phyloP scores from a whole-genome alignment of 371 early-diverging fungal species.

The Syncephalis fuscata region DNA sequence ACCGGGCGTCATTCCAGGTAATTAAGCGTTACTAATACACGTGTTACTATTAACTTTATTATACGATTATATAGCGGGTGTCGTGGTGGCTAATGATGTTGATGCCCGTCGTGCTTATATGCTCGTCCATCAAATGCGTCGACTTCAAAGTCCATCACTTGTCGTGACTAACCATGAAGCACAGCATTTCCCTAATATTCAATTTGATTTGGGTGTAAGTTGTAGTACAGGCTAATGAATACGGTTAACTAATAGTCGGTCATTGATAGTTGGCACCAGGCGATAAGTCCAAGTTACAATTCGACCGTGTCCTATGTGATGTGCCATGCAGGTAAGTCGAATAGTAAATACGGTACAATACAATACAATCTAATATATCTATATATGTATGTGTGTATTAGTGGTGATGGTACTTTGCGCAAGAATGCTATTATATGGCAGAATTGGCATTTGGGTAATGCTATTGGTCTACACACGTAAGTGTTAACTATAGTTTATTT shows the following conservation, averaged over 20 bases:
- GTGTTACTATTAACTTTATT: neutral
- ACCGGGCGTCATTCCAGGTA: conserved; percentile 38
- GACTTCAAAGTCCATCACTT: conserved; percentile 79
- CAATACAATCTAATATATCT: neutral
- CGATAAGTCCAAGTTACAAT: conserved; percentile 26
- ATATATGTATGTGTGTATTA: conserved; percentile 7
- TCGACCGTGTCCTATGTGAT: conserved; percentile 96
- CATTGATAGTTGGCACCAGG: neutral
- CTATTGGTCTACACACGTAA: conserved; percentile 64
- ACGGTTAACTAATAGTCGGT: neutral
- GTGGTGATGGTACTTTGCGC: conserved; percentile 97
- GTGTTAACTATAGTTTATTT: conserved; percentile 2
- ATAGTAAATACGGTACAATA: too few relatives aligned
- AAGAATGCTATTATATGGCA: conserved; percentile 91
- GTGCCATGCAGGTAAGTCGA: conserved; percentile 81
- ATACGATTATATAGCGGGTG: conserved; percentile 28
- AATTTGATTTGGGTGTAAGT: conserved; percentile 3
- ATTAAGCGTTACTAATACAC: neutral
- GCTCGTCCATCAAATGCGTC: conserved; percentile 90
- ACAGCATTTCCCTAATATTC: conserved; percentile 72
- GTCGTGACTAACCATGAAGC: conserved; percentile 96
- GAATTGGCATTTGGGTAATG: conserved; percentile 64
- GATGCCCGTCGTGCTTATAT: conserved; percentile 82
- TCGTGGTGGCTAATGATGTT: conserved; percentile 97
- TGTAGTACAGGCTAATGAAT: neutral